A percentile compares a stretch with the other conserved stretches of the same genome.
phyloP scores from a whole-genome alignment of 495 filamentous ascomycete genomes.

The Penicillium maclennaniae region DNA sequence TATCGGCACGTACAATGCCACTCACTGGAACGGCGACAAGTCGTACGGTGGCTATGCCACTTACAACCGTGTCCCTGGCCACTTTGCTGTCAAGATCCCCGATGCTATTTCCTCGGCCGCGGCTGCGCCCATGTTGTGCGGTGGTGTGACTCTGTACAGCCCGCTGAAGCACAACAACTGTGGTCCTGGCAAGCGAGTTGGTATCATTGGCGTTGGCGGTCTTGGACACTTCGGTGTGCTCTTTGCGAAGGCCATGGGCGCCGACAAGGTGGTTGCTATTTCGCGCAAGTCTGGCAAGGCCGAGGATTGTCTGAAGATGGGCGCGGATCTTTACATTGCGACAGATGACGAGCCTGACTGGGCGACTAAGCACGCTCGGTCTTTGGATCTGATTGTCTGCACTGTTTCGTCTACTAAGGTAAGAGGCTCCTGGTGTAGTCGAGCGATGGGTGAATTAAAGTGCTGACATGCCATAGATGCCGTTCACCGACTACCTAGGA shows the following conservation, averaged over 20 bases:
- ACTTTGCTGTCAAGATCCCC: conserved; percentile 81
- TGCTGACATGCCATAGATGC: conserved; percentile 51
- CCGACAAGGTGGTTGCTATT: conserved; percentile 75
- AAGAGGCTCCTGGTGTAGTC: conserved; percentile 1
- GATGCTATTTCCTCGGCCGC: conserved; percentile 51
- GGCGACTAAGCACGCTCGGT: conserved; percentile 59
- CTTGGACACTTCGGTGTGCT: conserved; percentile 68
- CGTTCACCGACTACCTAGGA: conserved; percentile 62
- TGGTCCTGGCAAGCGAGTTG: conserved; percentile 79
- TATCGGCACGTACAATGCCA: conserved; percentile 40
- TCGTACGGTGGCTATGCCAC: conserved; percentile 66
- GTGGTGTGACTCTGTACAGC: conserved; percentile 72
- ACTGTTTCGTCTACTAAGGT: conserved; percentile 69
- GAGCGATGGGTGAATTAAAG: background rate
- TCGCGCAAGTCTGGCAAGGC: conserved; percentile 64
- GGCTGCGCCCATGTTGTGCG: conserved; percentile 84
- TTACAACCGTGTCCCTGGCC: conserved; percentile 66
- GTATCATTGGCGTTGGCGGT: conserved; percentile 80
- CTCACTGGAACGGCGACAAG: conserved; percentile 51
- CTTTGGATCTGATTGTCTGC: conserved; percentile 75
- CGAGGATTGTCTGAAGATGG: conserved; percentile 62
- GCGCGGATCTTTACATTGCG: conserved; percentile 69
- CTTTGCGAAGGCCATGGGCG: conserved; percentile 63
- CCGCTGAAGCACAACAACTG: conserved; percentile 70
- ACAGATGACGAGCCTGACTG: conserved; percentile 76